Conservation (phyloP, 1,139 yeast genomes). For the Spencermartinsiella ligniputridi region DNA sequence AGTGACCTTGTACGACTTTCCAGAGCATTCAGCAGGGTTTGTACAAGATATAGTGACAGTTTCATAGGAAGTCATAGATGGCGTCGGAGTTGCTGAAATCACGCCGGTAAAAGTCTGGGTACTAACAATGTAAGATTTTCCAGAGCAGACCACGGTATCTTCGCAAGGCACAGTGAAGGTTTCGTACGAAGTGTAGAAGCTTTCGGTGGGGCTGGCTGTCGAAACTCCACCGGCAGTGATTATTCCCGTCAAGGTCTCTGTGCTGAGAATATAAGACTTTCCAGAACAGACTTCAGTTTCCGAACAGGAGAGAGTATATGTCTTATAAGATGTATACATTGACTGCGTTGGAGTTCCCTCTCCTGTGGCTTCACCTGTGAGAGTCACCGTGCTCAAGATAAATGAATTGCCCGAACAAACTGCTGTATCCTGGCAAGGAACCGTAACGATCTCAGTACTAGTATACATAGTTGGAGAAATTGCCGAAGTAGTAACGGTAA, state of each 20-base stretch:
- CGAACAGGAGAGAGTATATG: neutral
- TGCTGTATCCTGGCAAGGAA: conserved; percentile 10
- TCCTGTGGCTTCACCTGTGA: neutral
- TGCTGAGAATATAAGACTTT: neutral
- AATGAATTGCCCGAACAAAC: neutral
- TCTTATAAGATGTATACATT: neutral
- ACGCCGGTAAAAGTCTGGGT: conserved; percentile 1
- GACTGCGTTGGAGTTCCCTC: neutral
- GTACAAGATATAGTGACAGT: conserved; percentile 11
- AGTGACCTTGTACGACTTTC: conserved; percentile 6
- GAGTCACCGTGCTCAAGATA: neutral
- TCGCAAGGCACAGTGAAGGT: conserved; percentile 15
- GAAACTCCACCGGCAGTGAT: conserved; percentile 3
- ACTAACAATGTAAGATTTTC: conserved; percentile 8
- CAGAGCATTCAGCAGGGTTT: conserved; percentile 8
- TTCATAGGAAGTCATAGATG: neutral
- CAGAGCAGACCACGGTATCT: conserved; percentile 11
- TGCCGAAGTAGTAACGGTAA: neutral
- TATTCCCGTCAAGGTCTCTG: neutral
- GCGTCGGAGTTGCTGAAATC: conserved; percentile 12
- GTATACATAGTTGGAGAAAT: neutral
- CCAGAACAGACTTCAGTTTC: neutral
- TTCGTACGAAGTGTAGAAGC: conserved; percentile 2
- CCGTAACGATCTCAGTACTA: conserved; percentile 3
- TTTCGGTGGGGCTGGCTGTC: neutral